Evolutionary conservation across 768 basidiomycete genomes (phyloP).

Genomic region (Kwoniella heveanensis): DNA sequence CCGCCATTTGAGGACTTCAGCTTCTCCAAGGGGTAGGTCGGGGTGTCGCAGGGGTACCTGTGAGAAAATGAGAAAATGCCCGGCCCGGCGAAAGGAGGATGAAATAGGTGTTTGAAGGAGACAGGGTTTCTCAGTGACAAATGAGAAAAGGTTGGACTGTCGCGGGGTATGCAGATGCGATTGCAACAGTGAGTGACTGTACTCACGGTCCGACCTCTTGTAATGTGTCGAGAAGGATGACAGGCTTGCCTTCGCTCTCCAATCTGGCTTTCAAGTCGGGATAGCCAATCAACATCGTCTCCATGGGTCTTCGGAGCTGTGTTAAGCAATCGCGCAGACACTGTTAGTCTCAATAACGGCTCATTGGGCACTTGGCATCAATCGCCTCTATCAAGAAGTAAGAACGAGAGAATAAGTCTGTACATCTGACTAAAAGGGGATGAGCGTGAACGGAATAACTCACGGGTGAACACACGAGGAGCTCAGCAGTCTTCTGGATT

Average conservation of each 20-base stretch:
- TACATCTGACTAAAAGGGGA: too few relatives aligned
- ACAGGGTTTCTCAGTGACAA: too few relatives aligned
- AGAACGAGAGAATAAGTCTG: too few relatives aligned
- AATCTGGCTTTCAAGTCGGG: slow-evolving; percentile 36
- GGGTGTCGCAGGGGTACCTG: slow-evolving; percentile 39
- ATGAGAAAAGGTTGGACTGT: too few relatives aligned
- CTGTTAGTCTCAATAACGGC: too few relatives aligned
- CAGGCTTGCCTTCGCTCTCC: slow-evolving; percentile 37
- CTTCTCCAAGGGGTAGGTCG: slow-evolving; percentile 27
- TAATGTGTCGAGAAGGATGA: slow-evolving; percentile 49
- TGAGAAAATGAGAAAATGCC: too few relatives aligned
- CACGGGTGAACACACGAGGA: slow-evolving; percentile 49
- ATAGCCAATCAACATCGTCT: slow-evolving; percentile 45
- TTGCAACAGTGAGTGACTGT: too few relatives aligned
- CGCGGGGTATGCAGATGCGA: too few relatives aligned
- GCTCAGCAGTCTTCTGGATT: slow-evolving; percentile 46
- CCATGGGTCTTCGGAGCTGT: slow-evolving; percentile 50
- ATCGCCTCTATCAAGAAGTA: too few relatives aligned
- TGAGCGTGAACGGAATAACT: too few relatives aligned
- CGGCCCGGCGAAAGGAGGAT: too few relatives aligned
- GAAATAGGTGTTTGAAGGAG: too few relatives aligned
- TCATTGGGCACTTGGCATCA: neutral
- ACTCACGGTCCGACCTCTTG: slow-evolving; percentile 51
- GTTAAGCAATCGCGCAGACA: neutral
- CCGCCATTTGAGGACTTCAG: slow-evolving; percentile 35